Base-by-base conservation (phyloP, 768 basidiomycete species). In the Panaeolus cyanescens region DNA sequence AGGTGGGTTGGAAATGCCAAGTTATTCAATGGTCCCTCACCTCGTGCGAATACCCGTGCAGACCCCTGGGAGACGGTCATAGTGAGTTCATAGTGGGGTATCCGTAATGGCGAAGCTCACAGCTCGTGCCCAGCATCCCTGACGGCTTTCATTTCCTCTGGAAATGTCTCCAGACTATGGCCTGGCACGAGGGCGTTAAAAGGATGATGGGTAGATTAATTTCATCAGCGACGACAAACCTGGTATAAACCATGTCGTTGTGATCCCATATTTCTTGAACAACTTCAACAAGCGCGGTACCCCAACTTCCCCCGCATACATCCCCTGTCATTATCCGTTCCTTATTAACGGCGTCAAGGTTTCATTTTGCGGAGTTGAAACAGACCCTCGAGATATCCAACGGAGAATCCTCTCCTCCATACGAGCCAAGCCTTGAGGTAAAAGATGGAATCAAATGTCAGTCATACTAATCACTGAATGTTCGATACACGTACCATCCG, bases 241-340 rank as follows among this genome's bases (percentile, higher is more conserved):
- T 25, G 89, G 88, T 58, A 91, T 90, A 70, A 91, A 92, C 88
- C 89, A 91, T 9, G 86, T 89, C 22, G 89, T 86, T 71, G 76
- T 79, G 42, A 82, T 86, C n/a, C 78, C 76, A 69, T 88, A 89
- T 72, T 90, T 91, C 32, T 80, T 75, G 74, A 92, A 91, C 20
- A 91, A 72, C 72, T 89, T 90, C 64, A 92, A 76, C 7, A 92
- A 77, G 13, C 90, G 83, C 5, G 84, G 85, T 0, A 81, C 77
- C 3, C 91, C 90, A 30, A 93, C 88, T 69, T 91, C 89, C 17
- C 90, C 91, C 0, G 91, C 88, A 65, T 83, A 92, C 77, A 90
- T 83, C 7, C 90, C 89, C 83, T 76, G 36, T 13, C 28, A 28
- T 34, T 15, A 25, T n/a, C 19, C 7, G 39, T 22, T 8, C n/a